Evolutionary conservation across 2,329 filamentous ascomycete species (phyloP).

Genomic region (Talaromyces sp.): DNA sequence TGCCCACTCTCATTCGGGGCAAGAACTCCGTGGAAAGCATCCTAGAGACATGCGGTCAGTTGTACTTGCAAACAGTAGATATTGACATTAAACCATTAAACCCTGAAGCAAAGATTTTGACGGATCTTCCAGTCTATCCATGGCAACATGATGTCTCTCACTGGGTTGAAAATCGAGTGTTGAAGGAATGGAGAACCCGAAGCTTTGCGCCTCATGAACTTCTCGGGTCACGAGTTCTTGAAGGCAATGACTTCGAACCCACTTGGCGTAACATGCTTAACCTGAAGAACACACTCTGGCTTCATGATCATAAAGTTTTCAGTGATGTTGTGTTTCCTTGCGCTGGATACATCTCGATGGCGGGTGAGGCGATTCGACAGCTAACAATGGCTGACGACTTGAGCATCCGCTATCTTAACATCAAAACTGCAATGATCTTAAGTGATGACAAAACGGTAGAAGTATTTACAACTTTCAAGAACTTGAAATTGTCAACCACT

Average conservation of each 20-base stretch:
- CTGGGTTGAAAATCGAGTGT: not conserved
- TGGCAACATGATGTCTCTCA: not conserved
- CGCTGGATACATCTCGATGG: conserved; percentile 5
- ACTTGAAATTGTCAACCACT: not conserved
- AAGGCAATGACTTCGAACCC: not conserved
- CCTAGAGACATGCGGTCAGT: not conserved
- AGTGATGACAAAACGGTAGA: not conserved
- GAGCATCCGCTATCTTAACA: conserved; percentile 20
- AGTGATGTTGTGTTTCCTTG: not conserved
- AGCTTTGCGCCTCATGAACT: not conserved
- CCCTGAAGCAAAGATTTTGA: not conserved
- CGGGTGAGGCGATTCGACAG: not conserved
- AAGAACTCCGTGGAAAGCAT: not conserved
- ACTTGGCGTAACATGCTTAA: conserved; percentile 9
- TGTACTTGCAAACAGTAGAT: not conserved
- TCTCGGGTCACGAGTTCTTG: not conserved
- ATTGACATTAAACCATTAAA: not conserved
- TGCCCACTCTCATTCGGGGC: not conserved
- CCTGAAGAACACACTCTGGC: not conserved
- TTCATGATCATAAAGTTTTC: conserved; percentile 18
- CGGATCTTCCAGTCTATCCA: not conserved
- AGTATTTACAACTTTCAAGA: conserved; percentile 7
- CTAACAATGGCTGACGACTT: conserved; percentile 11
- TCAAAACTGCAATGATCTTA: not conserved
- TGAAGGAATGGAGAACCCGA: not conserved